Conservation (phyloP, 139 green algal genomes). For the Chlorella vulgaris region DNA sequence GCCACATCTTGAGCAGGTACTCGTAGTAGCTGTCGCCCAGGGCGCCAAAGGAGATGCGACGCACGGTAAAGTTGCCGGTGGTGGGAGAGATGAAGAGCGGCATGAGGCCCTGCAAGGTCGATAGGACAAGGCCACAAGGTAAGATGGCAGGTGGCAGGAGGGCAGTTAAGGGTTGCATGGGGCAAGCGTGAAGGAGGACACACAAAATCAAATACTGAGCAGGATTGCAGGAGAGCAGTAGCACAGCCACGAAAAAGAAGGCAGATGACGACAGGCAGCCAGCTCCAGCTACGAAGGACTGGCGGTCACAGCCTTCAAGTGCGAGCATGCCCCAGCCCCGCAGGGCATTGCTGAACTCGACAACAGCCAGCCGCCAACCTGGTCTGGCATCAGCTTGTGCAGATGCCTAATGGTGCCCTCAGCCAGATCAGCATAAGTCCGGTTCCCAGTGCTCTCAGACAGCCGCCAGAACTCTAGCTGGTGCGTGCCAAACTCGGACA, state of each 20-base stretch:
- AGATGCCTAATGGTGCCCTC: conserved; percentile 41
- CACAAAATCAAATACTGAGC: too few species aligned
- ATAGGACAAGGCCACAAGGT: too few species aligned
- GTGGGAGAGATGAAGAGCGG: conserved; percentile 58
- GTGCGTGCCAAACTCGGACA: conserved; percentile 60
- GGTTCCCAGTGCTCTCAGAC: conserved; percentile 57
- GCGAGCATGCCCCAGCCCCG: too few species aligned
- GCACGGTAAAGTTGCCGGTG: conserved; percentile 43
- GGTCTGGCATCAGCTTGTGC: conserved; percentile 35
- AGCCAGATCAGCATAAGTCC: conserved; percentile 44
- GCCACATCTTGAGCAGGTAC: conserved; percentile 74
- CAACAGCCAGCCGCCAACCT: conserved; percentile 34
- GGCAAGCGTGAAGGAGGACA: neutral
- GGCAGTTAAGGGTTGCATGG: neutral
- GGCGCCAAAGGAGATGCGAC: conserved; percentile 59
- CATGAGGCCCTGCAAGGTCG: conserved; percentile 50
- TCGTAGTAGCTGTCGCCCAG: conserved; percentile 83
- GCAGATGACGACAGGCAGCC: conserved; percentile 54
- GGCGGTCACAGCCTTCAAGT: too few species aligned
- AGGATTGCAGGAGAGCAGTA: too few species aligned
- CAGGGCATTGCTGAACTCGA: too few species aligned
- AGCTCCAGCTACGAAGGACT: too few species aligned
- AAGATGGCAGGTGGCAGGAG: neutral
- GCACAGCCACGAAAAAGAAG: too few species aligned
- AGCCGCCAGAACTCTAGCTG: conserved; percentile 85